Evolutionary conservation across 371 early-diverging fungal species (phyloP).

Genomic region (Rhizoclosmatium hyalinum): DNA sequence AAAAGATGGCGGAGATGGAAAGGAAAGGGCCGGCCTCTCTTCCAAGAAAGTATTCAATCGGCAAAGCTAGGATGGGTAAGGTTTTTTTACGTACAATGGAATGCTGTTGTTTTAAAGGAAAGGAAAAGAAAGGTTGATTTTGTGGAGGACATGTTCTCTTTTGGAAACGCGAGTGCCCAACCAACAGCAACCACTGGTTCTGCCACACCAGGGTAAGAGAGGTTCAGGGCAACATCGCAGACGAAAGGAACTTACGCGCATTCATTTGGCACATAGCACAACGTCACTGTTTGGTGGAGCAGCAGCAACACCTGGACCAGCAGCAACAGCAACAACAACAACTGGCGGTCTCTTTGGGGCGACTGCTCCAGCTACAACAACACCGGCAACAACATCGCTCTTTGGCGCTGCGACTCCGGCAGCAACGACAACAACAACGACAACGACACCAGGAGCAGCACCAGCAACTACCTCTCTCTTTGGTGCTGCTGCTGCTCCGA

Average conservation of each 20-base stretch:
- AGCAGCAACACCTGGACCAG: background rate
- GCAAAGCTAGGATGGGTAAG: no score
- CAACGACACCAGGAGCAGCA: background rate
- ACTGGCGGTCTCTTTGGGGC: conserved; percentile 25
- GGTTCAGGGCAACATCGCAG: background rate
- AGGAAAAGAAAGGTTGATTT: no score
- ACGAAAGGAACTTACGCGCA: background rate
- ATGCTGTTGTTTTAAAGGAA: no score
- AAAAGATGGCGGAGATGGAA: no score
- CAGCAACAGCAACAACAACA: background rate
- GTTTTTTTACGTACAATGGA: no score
- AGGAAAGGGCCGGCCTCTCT: no score
- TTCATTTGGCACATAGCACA: background rate
- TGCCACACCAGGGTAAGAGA: background rate
- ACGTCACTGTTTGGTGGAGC: background rate
- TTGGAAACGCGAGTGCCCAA: background rate
- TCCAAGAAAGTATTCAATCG: no score
- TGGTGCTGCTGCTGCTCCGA: background rate
- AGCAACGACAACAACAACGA: background rate
- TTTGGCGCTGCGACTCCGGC: conserved; percentile 15
- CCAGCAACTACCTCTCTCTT: background rate
- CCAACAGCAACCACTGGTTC: background rate
- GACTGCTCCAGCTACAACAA: background rate
- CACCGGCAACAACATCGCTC: conserved; percentile 20
- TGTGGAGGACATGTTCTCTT: background rate